phyloP scores from a whole-genome alignment of 73 alveolate species.

The Breviolum minutum region DNA sequence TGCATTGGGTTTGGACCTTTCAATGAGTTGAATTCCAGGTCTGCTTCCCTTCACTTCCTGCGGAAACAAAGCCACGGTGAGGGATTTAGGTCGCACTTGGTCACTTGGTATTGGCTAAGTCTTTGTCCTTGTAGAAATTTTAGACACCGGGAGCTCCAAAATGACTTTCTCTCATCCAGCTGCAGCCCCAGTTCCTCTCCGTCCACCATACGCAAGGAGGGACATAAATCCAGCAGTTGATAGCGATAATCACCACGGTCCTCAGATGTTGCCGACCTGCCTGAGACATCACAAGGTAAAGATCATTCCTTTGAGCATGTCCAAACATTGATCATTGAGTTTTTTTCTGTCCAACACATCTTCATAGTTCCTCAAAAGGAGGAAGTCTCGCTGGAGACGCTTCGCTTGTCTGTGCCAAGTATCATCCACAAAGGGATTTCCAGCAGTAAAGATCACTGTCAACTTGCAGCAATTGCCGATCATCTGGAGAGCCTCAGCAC shows the following conservation, averaged over 20 bases:
- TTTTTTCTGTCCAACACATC: too few relatives aligned
- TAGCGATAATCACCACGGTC: conserved; percentile 66
- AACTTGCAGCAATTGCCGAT: conserved; percentile 76
- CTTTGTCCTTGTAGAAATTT: not conserved
- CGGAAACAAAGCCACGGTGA: too few relatives aligned
- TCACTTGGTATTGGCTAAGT: not conserved
- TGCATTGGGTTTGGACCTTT: not conserved
- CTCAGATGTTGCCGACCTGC: not conserved
- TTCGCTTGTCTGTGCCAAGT: not conserved
- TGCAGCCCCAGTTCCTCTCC: conserved; percentile 37
- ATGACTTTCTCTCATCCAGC: not conserved
- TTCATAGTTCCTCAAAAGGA: too few relatives aligned
- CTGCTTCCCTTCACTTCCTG: conserved; percentile 72
- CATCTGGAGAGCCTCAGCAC: conserved; percentile 76
- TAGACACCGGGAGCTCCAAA: not conserved
- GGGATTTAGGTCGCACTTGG: not conserved
- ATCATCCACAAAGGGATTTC: conserved; percentile 65
- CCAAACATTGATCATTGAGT: too few relatives aligned
- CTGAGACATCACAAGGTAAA: not conserved
- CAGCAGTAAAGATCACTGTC: conserved; percentile 57
- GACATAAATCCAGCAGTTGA: conserved; percentile 65
- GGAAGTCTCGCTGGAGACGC: too few relatives aligned
- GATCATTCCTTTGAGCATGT: too few relatives aligned
- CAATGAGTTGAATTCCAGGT: conserved; percentile 55
- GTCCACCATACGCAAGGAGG: conserved; percentile 78